Evolutionary conservation across 2,329 filamentous ascomycete genomes (phyloP).

Genomic region (Botrytis deweyae): DNA sequence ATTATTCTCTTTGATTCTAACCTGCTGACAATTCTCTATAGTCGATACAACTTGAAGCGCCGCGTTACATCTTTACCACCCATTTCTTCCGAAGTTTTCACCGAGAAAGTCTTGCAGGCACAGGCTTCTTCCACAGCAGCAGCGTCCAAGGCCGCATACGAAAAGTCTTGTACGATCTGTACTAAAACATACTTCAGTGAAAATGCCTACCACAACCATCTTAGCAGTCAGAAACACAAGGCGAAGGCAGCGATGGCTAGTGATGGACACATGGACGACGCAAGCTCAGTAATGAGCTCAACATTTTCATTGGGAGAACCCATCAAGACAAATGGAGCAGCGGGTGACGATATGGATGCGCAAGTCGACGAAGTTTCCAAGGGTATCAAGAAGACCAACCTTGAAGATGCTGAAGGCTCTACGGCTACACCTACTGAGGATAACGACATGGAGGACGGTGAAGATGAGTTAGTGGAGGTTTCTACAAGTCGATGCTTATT

Average conservation of each 20-base stretch:
- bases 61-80: conserved; percentile 87
- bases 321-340: conserved; percentile 47
- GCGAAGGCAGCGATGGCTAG: conserved; percentile 55
- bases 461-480: conserved; percentile 47
- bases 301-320: conserved; percentile 86
- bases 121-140: conserved; percentile 81
- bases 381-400: conserved; percentile 65
- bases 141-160: conserved; percentile 84
- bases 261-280: conserved; percentile 56
- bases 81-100: conserved; percentile 88
- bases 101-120: conserved; percentile 91
- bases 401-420: conserved; percentile 41
- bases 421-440: conserved; percentile 36
- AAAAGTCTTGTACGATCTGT: conserved; percentile 78
- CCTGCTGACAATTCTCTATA: conserved; percentile 42
- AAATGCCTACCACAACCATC: conserved; percentile 91
- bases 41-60: conserved; percentile 94
- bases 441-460: conserved; percentile 46
- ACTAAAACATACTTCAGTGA: conserved; percentile 94
- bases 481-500: conserved; percentile 67
- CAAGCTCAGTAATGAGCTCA: conserved; percentile 82
- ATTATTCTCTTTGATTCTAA: conserved; percentile 4
- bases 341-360: conserved; percentile 68
- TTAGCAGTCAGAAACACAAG: conserved; percentile 88
- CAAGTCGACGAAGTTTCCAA: conserved; percentile 78